Base-by-base conservation (phyloP, 2,329 filamentous ascomycete genomes). In the Botrytis paeoniae region DNA sequence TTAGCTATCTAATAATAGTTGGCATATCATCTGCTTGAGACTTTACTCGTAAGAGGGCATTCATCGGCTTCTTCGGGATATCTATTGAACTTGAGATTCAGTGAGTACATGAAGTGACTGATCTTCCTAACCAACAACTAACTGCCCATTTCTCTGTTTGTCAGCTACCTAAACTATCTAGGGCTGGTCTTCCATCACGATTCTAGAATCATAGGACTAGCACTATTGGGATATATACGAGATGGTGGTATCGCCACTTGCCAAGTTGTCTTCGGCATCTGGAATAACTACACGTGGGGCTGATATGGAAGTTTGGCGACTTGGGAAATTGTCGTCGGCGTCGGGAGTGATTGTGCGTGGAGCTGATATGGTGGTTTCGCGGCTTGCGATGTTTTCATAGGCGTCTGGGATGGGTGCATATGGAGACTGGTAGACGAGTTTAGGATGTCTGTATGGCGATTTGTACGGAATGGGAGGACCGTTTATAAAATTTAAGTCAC, bases 351-450 rank as follows among this genome's bases (percentile, higher is more conserved):
- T 16, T 3, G 48, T n/a, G 5, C 12, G 48, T 51, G 48, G 25
- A n/a, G 48, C 64, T 14, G 35, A 39, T n/a, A 68, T 22, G 5
- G 25, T 54, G 25, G 14, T 32, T 20, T 39, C 9, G 9, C 45
- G 5, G 14, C 16, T 37, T 39, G 8, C 35, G 5, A 7, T 0
- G 9, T 14, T 18, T 8, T 32, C n/a, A 0, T 14, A 5, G 10
- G n/a, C 37, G 1, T 2, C 25, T n/a, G 37, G n/a, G 1, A 25
- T 59, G 3, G n/a, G 10, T 32, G 32, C 51, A 7, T 57, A 69
- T 41, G 65, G 65, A 22, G 65, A 69, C 32, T 29, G 39, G 10
- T 69, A 69, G 48, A 1, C 5, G 5, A 35, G 8, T 5, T 20
- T 66, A 5, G 35, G 8, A 25, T 1, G 45, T 8, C 4, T 51